phyloP scores from a whole-genome alignment of 225 moss, liverwort and hornwort genomes.

The Physcomitrellopsis africana region DNA sequence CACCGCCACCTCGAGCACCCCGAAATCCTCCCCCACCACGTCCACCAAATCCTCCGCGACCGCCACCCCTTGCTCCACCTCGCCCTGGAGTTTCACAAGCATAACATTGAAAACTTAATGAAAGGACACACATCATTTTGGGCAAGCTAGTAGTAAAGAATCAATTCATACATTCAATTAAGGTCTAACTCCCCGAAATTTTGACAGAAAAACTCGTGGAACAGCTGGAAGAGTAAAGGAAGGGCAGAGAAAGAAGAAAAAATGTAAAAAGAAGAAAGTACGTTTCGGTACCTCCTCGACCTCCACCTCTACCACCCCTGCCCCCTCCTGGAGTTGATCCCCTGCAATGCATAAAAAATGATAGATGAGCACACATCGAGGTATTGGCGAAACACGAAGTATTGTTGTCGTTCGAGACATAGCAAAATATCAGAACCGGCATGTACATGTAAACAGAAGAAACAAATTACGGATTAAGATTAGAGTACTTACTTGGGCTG shows the following conservation, averaged over 20 bases:
- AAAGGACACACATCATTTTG: neutral
- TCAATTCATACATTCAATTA: neutral
- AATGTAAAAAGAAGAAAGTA: neutral
- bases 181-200: neutral
- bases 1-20: constrained; percentile 72
- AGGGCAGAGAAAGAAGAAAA: no score
- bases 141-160: neutral
- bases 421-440: neutral
- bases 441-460: neutral
- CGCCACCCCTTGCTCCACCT: constrained; percentile 60
- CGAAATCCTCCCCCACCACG: constrained; percentile 71
- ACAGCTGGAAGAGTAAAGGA: neutral
- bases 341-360: constrained; percentile 34
- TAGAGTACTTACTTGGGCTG: constrained; percentile 75
- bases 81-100: constrained; percentile 42
- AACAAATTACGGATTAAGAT: neutral
- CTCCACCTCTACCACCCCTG: constrained; percentile 76
- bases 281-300: constrained; percentile 56
- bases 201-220: neutral
- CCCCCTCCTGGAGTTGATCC: constrained; percentile 66
- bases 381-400: neutral
- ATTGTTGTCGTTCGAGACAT: neutral
- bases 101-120: neutral
- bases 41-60: constrained; percentile 62
- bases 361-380: neutral